Base-by-base conservation (phyloP, 257 asterid species). In the Asclepias syriaca region DNA sequence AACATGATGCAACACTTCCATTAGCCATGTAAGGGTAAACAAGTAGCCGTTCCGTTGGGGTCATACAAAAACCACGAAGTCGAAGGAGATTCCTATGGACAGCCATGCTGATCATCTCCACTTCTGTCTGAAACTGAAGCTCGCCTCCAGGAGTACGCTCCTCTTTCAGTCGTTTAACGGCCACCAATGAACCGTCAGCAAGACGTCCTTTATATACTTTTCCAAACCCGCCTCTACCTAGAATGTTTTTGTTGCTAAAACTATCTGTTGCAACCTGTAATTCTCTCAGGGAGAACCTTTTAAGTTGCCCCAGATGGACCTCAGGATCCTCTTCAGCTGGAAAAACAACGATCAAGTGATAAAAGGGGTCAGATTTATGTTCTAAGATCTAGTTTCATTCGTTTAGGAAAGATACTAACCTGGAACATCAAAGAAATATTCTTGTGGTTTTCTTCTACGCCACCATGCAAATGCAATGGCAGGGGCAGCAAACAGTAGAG, bases 61-160 rank as follows among this genome's bases (percentile, higher is more conserved):
- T 82, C 89, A 84, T 84, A 70, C 89, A 84, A 75, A 84, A 84
- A 22, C 89, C 89, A 37, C 85, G 85, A 71, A 84, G 53, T 11
- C 86, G 79, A 68, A 84, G 87, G 74, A 84, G 89, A 82, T 84
- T 82, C 61, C 86, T 75, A 45, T 84, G 89, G 32, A 84, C 87
- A 2, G 87, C 89, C 85, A 82, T 82, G 74, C 89, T 84, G 78
- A 84, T 84, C 89, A 85, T 82, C 82, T 85, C 89, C 27, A 85
- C 87, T 80, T 85, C 89, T 19, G 89, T 85, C 78, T 85, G 89
- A 69, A 84, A 84, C 32, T 84, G 89, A 29, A 84, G 80, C 82
- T 84, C 89, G n/a, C 89, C 89, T 34, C 89, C 89, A 13, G 89
- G 89, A 0, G 89, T 84, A 3, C 89, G 82, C 75, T 84, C 89